Base-by-base conservation (phyloP, 352 stramenopile genomes). In the Pythium grandisporangium region DNA sequence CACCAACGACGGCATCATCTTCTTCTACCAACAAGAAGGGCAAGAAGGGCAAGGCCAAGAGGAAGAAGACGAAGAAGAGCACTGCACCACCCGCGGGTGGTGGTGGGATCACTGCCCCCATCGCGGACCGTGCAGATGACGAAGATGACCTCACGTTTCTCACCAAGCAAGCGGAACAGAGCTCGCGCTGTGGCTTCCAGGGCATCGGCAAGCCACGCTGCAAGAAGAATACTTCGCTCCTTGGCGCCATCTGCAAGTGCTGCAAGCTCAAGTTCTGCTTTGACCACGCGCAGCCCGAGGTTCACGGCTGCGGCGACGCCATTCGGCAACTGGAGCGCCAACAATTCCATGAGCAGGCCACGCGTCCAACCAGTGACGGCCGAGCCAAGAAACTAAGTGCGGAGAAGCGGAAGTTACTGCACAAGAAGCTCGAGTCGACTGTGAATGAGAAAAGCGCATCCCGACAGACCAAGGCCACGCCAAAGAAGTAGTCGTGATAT, bases 221-320 rank as follows among this genome's bases (percentile, higher is more conserved):
- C 41, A 73, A 71, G 34, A 84, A 85, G 56, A 84, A 55, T 41
- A 69, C 59, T 2, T 50, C 46, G 3, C 67, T 78, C 56, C 49
- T 85, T 30, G 75, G 79, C 14, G 73, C 56, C n/a, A 56, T 88
- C 24, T 95, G 79, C 47, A 67, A 66, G 32, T 89, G 80, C 42
- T 94, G 81, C 68, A 87, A 89, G 20, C 64, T 91, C 41, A 85
- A 85, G 50, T 92, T 89, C 39, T 94, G 81, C 61, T 89, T 78
- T 41, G 56, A 72, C 36, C 82, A 95, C 49, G 68, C 62, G 2
- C 51, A 75, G 30, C 69, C 79, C 1, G 79, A 95, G 45, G 57
- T 81, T 0, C 82, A 95, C 48, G 82, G 82, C 30, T 95, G 82
- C 38, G 72, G 70, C 6, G 55, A 77, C 29, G 78, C 72, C 6